Conservation (phyloP, 2,329 filamentous ascomycete species). For the Ceratocystis smalleyi region DNA sequence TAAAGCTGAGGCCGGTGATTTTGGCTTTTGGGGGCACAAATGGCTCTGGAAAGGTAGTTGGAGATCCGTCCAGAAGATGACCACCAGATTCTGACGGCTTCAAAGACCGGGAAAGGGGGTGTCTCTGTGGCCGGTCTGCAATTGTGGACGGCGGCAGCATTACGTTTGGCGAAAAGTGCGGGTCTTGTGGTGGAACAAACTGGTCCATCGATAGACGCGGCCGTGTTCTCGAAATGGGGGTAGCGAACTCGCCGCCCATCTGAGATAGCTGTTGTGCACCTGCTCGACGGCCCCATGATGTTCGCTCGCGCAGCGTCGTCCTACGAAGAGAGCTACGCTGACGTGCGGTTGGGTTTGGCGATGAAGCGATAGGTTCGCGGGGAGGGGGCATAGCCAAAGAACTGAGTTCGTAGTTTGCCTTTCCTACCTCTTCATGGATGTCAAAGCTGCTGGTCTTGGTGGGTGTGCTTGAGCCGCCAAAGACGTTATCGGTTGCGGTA, state of each 20-base stretch:
- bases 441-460: slow-evolving; percentile 15
- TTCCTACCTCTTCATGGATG: slow-evolving; percentile 26
- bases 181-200: slow-evolving; percentile 46
- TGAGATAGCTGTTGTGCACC: slow-evolving; percentile 32
- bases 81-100: slow-evolving; percentile 77
- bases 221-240: slow-evolving; percentile 41
- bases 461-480: slow-evolving; percentile 29
- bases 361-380: slow-evolving; percentile 28
- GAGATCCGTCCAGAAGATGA: slow-evolving; percentile 57
- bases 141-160: slow-evolving; percentile 26
- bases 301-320: slow-evolving; percentile 63
- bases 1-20: slow-evolving; percentile 20
- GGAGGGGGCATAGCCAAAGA: slow-evolving; percentile 22
- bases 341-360: slow-evolving; percentile 42
- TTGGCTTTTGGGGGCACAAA: slow-evolving; percentile 25
- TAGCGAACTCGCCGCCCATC: slow-evolving; percentile 40
- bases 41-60: slow-evolving; percentile 16
- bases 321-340: slow-evolving; percentile 65
- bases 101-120: slow-evolving; percentile 73
- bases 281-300: slow-evolving; percentile 44
- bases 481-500: slow-evolving; percentile 52
- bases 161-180: slow-evolving; percentile 37
- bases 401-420: slow-evolving; percentile 39
- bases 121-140: slow-evolving; percentile 40
- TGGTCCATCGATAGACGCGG: slow-evolving; percentile 68